Evolutionary conservation across 2,329 filamentous ascomycete genomes (phyloP), one percentile per base, ranked within the genome.

Genomic region (Lecanicillium sp.): DNA sequence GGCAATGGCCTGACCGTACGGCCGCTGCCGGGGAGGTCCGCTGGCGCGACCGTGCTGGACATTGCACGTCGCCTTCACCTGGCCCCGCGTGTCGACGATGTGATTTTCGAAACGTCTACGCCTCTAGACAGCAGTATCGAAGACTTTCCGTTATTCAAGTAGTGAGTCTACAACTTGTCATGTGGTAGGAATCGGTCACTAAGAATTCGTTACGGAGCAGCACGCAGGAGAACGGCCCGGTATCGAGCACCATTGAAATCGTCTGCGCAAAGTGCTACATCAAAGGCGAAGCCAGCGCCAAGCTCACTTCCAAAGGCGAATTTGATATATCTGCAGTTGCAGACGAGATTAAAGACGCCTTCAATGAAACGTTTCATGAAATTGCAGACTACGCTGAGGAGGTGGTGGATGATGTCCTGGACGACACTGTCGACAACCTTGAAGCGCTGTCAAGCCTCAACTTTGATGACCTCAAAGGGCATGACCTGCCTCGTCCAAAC

Each of bases 251-350:
- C 3, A 47, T 71, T n/a, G 56, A 69, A 35, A 60, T 72, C 25
- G 56, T 57, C 10, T 74, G 71, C 49, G 59, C 55, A 4, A 66
- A 55, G 4, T 76, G 72, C 47, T 76, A 75, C 48, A 51, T 74
- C 39, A 69, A 68, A 40, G 71, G 69, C 31, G 51, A 47, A 5
- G 68, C 66, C 10, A 64, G 52, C 9, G 65, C 64, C 2, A 50
- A 63, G 15, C 53, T 76, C 17, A 62, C 53, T 1, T 56, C 72
- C 8, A 54, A 59, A 3, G 57, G 57, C 7, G 49, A 59, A 4
- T 67, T 72, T 49, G 64, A 72, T 36, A 46, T 57, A 17, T 58
- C 43, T 4, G 42, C 59, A 17, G 51, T 52, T 7, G 28, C 36
- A 4, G 8, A 17, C 37, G 66, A 18, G 25, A 13, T 29, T 12